These are phyloP conservation scores for Clonostachys chloroleuca DNA, from an alignment of 2,329 filamentous ascomycete species.

Conservation along the genomic window DNA sequence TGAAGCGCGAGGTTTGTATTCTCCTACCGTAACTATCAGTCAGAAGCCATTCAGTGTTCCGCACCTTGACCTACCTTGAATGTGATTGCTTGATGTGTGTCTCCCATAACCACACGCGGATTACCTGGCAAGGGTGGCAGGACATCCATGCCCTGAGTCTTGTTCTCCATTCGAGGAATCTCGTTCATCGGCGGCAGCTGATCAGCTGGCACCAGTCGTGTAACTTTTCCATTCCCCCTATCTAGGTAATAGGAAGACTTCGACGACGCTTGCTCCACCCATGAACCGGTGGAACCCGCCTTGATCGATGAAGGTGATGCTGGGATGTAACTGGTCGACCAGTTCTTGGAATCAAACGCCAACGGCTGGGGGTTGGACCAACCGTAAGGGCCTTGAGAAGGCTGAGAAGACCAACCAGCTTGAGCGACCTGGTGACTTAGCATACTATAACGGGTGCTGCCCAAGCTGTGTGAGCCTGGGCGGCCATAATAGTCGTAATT, in stretches of 20 bases:
- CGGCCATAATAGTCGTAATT: too few species aligned
- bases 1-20: too few species aligned
- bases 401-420: too few species aligned
- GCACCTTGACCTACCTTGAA: constrained; percentile 28
- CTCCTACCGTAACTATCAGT: too few species aligned
- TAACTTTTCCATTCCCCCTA: constrained; percentile 47
- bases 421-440: too few species aligned
- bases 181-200: constrained; percentile 38
- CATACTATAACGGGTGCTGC: too few species aligned
- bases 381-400: too few species aligned
- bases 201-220: constrained; percentile 51
- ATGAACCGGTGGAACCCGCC: not conserved
- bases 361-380: too few species aligned
- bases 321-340: not conserved
- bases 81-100: constrained; percentile 26
- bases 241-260: constrained; percentile 47
- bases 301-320: not conserved
- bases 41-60: too few species aligned
- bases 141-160: constrained; percentile 37
- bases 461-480: too few species aligned
- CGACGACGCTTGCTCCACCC: not conserved
- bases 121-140: constrained; percentile 33
- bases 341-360: not conserved
- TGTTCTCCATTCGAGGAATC: constrained; percentile 33
- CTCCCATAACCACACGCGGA: constrained; percentile 28